Conservation (phyloP, 2,329 filamentous ascomycete species). For the Curvularia hawaiiensis region DNA sequence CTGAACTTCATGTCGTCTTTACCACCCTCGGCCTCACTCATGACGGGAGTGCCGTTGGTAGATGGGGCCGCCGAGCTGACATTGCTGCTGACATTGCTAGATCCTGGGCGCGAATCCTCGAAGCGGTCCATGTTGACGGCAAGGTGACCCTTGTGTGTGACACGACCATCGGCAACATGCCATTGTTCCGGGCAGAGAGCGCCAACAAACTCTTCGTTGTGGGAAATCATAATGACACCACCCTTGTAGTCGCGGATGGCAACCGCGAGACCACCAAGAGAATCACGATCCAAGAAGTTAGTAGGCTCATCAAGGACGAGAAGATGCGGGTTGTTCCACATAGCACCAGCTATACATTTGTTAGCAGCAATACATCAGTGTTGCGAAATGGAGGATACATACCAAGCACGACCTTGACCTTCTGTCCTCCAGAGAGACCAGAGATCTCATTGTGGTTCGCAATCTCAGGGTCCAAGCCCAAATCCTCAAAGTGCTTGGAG, state of each 20-base stretch:
- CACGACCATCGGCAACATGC: slow-evolving; percentile 86
- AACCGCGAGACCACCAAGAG: slow-evolving; percentile 92
- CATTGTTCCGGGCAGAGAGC: slow-evolving; percentile 96
- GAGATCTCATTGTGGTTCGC: slow-evolving; percentile 99
- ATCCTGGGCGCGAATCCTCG: slow-evolving; percentile 75
- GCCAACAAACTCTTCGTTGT: slow-evolving; percentile 98
- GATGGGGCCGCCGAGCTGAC: slow-evolving; percentile 45
- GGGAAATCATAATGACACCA: slow-evolving; percentile 98
- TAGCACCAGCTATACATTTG: slow-evolving; percentile 68
- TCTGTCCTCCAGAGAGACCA: slow-evolving; percentile 93
- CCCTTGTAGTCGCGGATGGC: slow-evolving; percentile 98
- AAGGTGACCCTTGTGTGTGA: slow-evolving; percentile 80
- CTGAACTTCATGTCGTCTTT: slow-evolving; percentile 82
- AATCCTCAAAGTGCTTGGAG: slow-evolving; percentile 96
- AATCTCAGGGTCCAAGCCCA: slow-evolving; percentile 95
- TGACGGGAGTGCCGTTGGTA: slow-evolving; percentile 67
- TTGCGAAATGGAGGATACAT: slow-evolving; percentile 14
- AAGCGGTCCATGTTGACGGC: slow-evolving; percentile 81
- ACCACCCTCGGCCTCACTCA: slow-evolving; percentile 83
- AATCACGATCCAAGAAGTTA: slow-evolving; percentile 99
- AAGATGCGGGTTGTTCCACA: slow-evolving; percentile 99
- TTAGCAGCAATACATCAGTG: slow-evolving; percentile 15
- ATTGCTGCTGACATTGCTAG: slow-evolving; percentile 57
- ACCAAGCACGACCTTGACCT: slow-evolving; percentile 96
- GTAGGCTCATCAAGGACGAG: slow-evolving; percentile 98